Evolutionary conservation across 2,329 filamentous ascomycete species (phyloP).

Genomic region (Myriosclerotinia scirpicola): DNA sequence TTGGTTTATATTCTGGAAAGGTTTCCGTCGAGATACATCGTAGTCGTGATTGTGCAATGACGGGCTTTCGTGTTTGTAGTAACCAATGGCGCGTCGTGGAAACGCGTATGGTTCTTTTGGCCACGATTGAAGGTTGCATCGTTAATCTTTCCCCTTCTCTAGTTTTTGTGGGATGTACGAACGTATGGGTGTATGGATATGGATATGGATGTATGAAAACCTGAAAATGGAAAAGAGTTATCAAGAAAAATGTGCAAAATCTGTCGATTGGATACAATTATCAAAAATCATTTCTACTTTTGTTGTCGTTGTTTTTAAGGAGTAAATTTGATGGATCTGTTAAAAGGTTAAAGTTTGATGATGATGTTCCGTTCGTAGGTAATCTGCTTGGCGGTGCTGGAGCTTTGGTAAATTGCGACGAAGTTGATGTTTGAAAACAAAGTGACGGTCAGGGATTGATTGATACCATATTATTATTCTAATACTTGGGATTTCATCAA

Average conservation of each 20-base stretch:
- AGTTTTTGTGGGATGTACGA: background rate
- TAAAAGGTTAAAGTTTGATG: background rate
- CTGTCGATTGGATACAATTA: background rate
- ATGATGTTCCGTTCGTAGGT: too few relatives aligned
- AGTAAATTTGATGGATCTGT: background rate
- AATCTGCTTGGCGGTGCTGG: slow-evolving; percentile 9
- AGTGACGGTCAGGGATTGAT: too few relatives aligned
- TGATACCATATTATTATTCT: too few relatives aligned
- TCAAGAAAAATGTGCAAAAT: background rate
- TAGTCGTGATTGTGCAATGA: slow-evolving; percentile 16
- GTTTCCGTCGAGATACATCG: slow-evolving; percentile 9
- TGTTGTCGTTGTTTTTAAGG: slow-evolving; percentile 3
- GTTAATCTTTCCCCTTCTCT: background rate
- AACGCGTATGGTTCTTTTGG: slow-evolving; percentile 7
- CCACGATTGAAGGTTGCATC: slow-evolving; percentile 18
- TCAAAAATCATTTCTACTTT: background rate
- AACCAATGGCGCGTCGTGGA: slow-evolving; percentile 19
- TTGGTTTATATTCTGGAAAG: background rate
- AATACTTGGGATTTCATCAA: background rate
- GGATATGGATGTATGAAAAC: background rate
- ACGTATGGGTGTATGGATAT: background rate
- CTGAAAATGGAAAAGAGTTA: background rate
- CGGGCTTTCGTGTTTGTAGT: slow-evolving; percentile 12
- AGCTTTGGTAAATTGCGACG: slow-evolving; percentile 13
- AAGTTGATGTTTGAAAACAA: background rate